Evolutionary conservation across 768 basidiomycete genomes (phyloP), one percentile per base, ranked within the genome.

Genomic region (Mycena crocata): DNA sequence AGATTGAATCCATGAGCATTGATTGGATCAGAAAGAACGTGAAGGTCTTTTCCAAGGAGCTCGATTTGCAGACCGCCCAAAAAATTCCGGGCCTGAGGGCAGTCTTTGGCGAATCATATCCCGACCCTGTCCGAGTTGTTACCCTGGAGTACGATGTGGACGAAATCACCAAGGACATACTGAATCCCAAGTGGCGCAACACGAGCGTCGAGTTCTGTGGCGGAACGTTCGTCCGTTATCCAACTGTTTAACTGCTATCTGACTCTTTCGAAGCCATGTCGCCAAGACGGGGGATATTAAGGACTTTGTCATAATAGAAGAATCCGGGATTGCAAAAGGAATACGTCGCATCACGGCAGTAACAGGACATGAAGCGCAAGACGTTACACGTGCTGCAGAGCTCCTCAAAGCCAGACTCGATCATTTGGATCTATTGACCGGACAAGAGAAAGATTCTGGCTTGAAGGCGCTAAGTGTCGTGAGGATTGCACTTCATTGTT

Each of bases 181-280:
- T 91, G 72, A 96, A 95, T 78, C 89, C 92, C 5, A 94, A 92
- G 79, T 99, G 98, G 98, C 83, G 93, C 50, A 81, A 80, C 31
- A 98, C 97, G 14, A 96, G 93, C 77, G 88, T 98, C 68, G 98
- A 99, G 80, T 97, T 99, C 76, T 99, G 98, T 77, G 98, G 98
- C 79, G 98, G 98, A 78, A 99, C 98, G 89, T 95, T 72, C 78
- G 94, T 87, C 32, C 40, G 7, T n/a, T 26, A 34, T 28, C 30
- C 28, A 30, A 40, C 32, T 51, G 31, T 49, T 6, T 23, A 30
- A 13, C 56, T 64, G n/a, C 31, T 40, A 35, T 63, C 44, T 46
- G 35, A 62, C 65, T 48, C 35, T 48, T 2, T 31, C 62, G 9
- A 59, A 95, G 94, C 2, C 98, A 99, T 76, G 98, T 99, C 59